Conservation (phyloP, 306 rosid species). For the Glycine soja region DNA sequence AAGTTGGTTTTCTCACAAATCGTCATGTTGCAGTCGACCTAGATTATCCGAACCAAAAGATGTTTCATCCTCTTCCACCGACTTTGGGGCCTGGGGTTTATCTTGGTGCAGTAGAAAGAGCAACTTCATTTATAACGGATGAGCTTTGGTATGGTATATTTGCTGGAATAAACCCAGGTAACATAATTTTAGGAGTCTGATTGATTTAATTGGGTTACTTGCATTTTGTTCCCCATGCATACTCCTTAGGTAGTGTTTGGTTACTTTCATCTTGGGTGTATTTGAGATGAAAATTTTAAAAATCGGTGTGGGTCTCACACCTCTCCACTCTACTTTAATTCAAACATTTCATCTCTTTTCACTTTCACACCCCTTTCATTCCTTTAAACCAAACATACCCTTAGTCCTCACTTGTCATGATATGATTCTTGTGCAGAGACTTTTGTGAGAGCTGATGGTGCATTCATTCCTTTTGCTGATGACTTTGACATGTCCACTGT, state of each 20-base stretch:
- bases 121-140: conserved; percentile 95
- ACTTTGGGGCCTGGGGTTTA: conserved; percentile 98
- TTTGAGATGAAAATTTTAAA: no score
- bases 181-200: conserved; percentile 27
- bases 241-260: no score
- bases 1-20: conserved; percentile 98
- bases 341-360: no score
- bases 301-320: no score
- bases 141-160: conserved; percentile 99
- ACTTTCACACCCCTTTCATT: no score
- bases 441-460: conserved; percentile 97
- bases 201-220: conserved; percentile 29
- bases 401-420: background rate
- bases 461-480: conserved; percentile 97
- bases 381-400: no score
- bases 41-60: conserved; percentile 98
- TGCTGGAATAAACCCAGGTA: conserved; percentile 99
- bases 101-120: conserved; percentile 99
- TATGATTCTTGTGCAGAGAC: conserved; percentile 75
- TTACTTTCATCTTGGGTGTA: no score
- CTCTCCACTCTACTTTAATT: no score
- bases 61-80: conserved; percentile 99
- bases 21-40: conserved; percentile 98
- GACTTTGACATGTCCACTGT: conserved; percentile 96
- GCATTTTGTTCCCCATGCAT: conserved; percentile 10